Percentiles rank a stretch among this genome's conserved stretches.
phyloP scores from a whole-genome alignment of 108 stramenopile genomes.

The Nitzschia sp. region DNA sequence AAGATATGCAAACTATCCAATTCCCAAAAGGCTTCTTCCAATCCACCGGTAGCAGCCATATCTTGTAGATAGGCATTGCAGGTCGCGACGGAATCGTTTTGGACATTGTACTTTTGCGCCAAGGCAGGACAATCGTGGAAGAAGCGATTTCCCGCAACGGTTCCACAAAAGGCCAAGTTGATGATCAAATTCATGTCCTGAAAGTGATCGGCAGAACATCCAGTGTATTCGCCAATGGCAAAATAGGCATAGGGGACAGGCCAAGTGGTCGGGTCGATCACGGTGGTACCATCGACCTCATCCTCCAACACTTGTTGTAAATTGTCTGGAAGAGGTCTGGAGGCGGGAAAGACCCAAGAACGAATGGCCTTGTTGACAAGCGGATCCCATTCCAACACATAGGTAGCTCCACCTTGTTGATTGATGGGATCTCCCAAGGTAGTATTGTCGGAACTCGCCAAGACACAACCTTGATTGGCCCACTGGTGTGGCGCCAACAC shows the following conservation, averaged over 20 bases:
- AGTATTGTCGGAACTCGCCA: constrained; percentile 51
- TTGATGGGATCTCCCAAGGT: constrained; percentile 80
- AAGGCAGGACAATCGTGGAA: constrained; percentile 67
- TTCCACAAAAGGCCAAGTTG: constrained; percentile 87
- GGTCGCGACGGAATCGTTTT: constrained; percentile 43
- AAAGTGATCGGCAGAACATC: constrained; percentile 80
- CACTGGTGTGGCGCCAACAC: constrained; percentile 82
- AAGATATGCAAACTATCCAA: no score
- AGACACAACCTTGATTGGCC: constrained; percentile 88
- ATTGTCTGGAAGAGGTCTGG: constrained; percentile 40
- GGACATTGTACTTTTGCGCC: constrained; percentile 36
- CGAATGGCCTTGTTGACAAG: constrained; percentile 54
- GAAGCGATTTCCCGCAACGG: constrained; percentile 81
- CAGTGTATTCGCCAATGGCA: constrained; percentile 69
- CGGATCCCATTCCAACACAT: constrained; percentile 86
- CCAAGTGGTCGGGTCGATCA: constrained; percentile 69
- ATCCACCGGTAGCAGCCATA: no score
- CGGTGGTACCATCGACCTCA: constrained; percentile 32
- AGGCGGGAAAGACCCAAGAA: constrained; percentile 78
- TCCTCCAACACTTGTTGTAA: constrained; percentile 9
- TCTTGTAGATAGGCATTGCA: constrained; percentile 63
- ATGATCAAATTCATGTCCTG: constrained; percentile 77
- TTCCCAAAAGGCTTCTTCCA: no score
- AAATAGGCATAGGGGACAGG: constrained; percentile 82
- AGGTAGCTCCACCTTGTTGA: constrained; percentile 76